Evolutionary conservation across 768 basidiomycete genomes (phyloP).

Genomic region (Pisolithus sp.): DNA sequence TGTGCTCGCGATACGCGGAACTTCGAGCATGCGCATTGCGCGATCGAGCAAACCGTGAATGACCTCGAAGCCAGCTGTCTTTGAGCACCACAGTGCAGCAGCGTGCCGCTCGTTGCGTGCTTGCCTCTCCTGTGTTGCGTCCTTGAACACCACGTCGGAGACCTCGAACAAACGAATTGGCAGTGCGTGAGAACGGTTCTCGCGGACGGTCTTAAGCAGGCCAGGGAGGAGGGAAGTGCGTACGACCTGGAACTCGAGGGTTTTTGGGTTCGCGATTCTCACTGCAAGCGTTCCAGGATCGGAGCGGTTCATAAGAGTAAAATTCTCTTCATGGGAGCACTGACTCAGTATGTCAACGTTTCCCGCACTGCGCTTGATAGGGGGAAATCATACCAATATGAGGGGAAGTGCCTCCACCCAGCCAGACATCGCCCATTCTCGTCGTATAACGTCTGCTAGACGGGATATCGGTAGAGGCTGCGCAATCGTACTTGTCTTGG

Average conservation of each 20-base stretch:
- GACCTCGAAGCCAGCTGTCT: conserved; percentile 94
- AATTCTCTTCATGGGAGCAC: conserved; percentile 99
- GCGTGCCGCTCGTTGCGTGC: conserved; percentile 84
- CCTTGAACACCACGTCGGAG: conserved; percentile 90
- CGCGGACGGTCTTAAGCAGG: conserved; percentile 92
- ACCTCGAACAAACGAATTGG: conserved; percentile 94
- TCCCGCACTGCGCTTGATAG: conserved; percentile 6
- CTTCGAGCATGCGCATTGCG: conserved; percentile 92
- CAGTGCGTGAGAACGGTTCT: conserved; percentile 89
- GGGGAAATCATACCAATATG: conserved; percentile 62
- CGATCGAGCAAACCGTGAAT: conserved; percentile 93
- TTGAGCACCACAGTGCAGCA: conserved; percentile 93
- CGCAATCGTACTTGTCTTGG: conserved; percentile 89
- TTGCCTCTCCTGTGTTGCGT: conserved; percentile 67
- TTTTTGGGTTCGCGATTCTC: conserved; percentile 94
- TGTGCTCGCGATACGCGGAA: conserved; percentile 64
- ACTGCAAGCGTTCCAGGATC: conserved; percentile 81
- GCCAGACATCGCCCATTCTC: conserved; percentile 90
- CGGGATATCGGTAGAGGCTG: conserved; percentile 88
- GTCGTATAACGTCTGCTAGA: conserved; percentile 79
- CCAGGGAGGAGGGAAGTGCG: conserved; percentile 94
- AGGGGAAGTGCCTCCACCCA: conserved; percentile 95
- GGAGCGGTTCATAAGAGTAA: conserved; percentile 80
- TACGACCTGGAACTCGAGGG: conserved; percentile 96
- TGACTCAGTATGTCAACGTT: conserved; percentile 23